Conservation (phyloP, 169 alveolate species). For the Cryptosporidium sp. region DNA sequence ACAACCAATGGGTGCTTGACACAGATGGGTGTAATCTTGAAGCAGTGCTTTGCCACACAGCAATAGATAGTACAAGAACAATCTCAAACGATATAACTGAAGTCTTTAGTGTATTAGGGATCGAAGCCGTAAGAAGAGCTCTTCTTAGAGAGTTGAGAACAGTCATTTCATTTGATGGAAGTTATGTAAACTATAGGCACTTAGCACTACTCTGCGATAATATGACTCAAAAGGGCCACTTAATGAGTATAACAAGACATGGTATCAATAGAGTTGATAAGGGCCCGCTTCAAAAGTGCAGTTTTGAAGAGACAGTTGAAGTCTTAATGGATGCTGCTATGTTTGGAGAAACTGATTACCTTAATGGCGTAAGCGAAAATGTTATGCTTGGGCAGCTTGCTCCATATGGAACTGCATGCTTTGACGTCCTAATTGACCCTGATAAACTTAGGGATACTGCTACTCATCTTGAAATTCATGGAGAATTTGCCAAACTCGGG, state of each 20-base stretch:
- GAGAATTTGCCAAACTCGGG: conserved; percentile 84
- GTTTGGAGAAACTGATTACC: conserved; percentile 93
- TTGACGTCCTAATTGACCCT: conserved; percentile 92
- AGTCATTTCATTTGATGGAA: conserved; percentile 91
- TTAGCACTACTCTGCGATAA: conserved; percentile 97
- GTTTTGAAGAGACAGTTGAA: conserved; percentile 99
- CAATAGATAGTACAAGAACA: conserved; percentile 94
- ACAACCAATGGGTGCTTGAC: conserved; percentile 97
- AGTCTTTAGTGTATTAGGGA: conserved; percentile 95
- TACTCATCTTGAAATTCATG: conserved; percentile 84
- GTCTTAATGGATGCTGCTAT: conserved; percentile 98
- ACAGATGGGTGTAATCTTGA: conserved; percentile 98
- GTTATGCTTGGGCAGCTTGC: conserved; percentile 95
- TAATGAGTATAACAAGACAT: conserved; percentile 99
- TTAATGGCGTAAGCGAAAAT: conserved; percentile 95
- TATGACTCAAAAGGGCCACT: conserved; percentile 99
- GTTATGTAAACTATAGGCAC: conserved; percentile 99
- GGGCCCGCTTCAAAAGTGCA: conserved; percentile 97
- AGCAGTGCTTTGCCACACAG: conserved; percentile 87
- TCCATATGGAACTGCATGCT: conserved; percentile 93
- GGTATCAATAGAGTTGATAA: conserved; percentile 98
- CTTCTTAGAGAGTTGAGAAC: conserved; percentile 95
- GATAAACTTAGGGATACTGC: conserved; percentile 90
- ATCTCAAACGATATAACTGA: conserved; percentile 98
- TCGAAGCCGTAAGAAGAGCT: conserved; percentile 99